Conservation (phyloP, 2,329 filamentous ascomycete species). For the Phyllosticta citribraziliensis region DNA sequence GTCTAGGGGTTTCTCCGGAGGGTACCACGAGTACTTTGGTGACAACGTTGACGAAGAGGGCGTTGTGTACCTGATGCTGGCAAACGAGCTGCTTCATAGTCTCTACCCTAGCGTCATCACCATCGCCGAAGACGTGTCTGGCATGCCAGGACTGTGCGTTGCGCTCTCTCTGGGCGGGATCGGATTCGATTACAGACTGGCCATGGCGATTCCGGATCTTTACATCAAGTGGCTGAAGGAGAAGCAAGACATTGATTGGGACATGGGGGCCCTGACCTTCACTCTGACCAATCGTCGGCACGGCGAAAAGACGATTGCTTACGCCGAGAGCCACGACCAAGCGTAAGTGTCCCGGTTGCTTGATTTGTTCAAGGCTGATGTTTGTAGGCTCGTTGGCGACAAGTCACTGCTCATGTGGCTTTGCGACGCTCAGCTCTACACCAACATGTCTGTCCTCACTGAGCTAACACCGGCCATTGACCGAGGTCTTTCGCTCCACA, state of each 20-base stretch:
- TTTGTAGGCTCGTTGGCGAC: slow-evolving; percentile 77
- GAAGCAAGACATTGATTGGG: slow-evolving; percentile 81
- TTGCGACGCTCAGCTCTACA: slow-evolving; percentile 94
- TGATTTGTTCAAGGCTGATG: slow-evolving; percentile 14
- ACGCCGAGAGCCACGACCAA: slow-evolving; percentile 95
- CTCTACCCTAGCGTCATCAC: slow-evolving; percentile 83
- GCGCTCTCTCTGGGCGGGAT: slow-evolving; percentile 78
- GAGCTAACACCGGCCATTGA: slow-evolving; percentile 83
- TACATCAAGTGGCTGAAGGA: slow-evolving; percentile 99
- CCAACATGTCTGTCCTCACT: slow-evolving; percentile 82
- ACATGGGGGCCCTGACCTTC: slow-evolving; percentile 73
- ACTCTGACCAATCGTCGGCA: slow-evolving; percentile 88
- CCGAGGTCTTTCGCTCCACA: slow-evolving; percentile 85
- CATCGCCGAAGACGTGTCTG: slow-evolving; percentile 93
- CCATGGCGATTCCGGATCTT: slow-evolving; percentile 97
- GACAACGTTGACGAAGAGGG: slow-evolving; percentile 82
- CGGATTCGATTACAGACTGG: slow-evolving; percentile 93
- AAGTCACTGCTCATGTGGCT: slow-evolving; percentile 98
- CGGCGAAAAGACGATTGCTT: slow-evolving; percentile 96
- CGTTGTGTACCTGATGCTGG: slow-evolving; percentile 88
- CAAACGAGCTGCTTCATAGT: slow-evolving; percentile 90
- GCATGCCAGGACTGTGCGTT: slow-evolving; percentile 94
- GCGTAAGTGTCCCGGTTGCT: slow-evolving; percentile 54
- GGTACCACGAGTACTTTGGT: slow-evolving; percentile 97
- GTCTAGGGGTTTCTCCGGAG: slow-evolving; percentile 81